Evolutionary conservation across 305 asterid species (phyloP), one percentile per base, ranked within the genome.

Genomic region (Solanum hybrid): DNA sequence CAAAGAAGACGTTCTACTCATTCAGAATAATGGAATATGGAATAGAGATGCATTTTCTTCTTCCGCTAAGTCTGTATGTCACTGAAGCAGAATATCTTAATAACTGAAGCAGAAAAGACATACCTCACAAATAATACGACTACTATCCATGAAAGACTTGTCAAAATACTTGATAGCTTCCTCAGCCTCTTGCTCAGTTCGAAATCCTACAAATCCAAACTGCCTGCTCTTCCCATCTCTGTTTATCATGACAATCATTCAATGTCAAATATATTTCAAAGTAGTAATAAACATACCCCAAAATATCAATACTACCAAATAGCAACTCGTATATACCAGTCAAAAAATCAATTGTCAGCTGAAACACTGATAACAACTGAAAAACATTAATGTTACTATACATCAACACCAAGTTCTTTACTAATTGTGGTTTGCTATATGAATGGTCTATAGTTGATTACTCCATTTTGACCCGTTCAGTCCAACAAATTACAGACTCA

Each of bases 141-240:
- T 90, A 89, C 96, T 95, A 89, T 94, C 96, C 95, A 97, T 87
- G 94, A 91, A 97, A 84, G 99, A 94, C 36, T 89, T 95, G 91
- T 97, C 89, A 93, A 96, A 97, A 93, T 92, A 95, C 88, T 93
- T 93, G n/a, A 95, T 88, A 89, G 99, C 97, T 88, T 90, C 94
- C 88, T 93, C 90, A 0, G 99, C 98, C 94, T 97, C 99, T 84
- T 92, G 93, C 91, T 94, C 99, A 0, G 97, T 93, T 92, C 99
- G 93, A 89, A 87, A 97, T 78, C 99, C 99, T 64, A 97, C 95
- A 91, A 95, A 97, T 88, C 98, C 99, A 88, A 97, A 96, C 85
- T 96, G 98, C 91, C 99, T 93, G 92, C 98, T 96, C 93, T 93
- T 95, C 80, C 99, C 99, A 88, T 97, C 99, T 91, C 99, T 97